These are phyloP conservation scores for Phialocephala sp. DNA, from an alignment of 2,329 filamentous ascomycete genomes.

Conservation along the genomic window DNA sequence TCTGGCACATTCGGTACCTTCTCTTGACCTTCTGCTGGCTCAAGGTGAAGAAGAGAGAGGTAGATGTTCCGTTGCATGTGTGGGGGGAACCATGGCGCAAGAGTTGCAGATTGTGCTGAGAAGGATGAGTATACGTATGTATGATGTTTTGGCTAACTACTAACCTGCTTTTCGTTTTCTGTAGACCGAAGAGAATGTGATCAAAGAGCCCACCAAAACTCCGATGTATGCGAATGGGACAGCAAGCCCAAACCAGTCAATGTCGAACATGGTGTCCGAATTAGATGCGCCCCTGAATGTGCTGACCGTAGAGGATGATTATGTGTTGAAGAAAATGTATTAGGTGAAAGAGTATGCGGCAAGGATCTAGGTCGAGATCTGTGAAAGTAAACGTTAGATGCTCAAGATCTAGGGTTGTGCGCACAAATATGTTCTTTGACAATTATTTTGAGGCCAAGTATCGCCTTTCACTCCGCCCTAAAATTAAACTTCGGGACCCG, in stretches of 20 bases:
- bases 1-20: constrained; percentile 78
- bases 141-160: constrained; percentile 42
- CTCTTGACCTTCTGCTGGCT: constrained; percentile 64
- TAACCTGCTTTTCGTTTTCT: constrained; percentile 86
- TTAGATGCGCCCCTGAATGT: neutral
- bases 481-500: constrained; percentile 13
- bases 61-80: constrained; percentile 95
- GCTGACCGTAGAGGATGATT: neutral
- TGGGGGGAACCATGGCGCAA: constrained; percentile 92
- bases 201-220: constrained; percentile 85
- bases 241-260: constrained; percentile 83
- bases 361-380: neutral
- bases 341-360: neutral
- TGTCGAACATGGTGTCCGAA: constrained; percentile 43
- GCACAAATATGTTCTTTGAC: constrained; percentile 18
- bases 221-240: constrained; percentile 89
- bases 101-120: constrained; percentile 76
- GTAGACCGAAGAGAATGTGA: constrained; percentile 92
- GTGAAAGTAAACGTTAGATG: constrained; percentile 1
- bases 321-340: neutral
- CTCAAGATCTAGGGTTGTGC: constrained; percentile 8
- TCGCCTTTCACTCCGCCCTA: constrained; percentile 16
- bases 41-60: constrained; percentile 85
- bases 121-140: constrained; percentile 33
- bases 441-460: constrained; percentile 27